Conservation (phyloP, 768 basidiomycete species). For the Tylopilus rubrobrunneus region DNA sequence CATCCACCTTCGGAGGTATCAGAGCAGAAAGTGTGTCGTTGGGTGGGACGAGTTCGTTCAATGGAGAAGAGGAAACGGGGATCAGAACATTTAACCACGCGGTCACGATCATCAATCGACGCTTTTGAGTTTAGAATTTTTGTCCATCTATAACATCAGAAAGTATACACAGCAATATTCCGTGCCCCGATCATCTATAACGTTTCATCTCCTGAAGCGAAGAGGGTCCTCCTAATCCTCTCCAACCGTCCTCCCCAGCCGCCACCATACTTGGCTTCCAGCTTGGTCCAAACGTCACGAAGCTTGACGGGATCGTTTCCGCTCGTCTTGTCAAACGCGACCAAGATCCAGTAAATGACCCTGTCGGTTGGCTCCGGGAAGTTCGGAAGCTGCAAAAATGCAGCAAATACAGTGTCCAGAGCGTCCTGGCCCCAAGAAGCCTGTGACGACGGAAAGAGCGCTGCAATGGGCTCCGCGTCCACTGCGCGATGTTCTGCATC, state of each 20-base stretch:
- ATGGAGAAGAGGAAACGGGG: conserved; percentile 61
- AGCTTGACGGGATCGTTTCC: conserved; percentile 46
- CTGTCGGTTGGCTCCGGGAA: conserved; percentile 41
- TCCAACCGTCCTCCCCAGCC: conserved; percentile 42
- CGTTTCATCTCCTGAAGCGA: conserved; percentile 4
- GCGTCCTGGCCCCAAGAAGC: conserved; percentile 52
- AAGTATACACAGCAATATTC: neutral
- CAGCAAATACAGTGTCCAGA: conserved; percentile 54
- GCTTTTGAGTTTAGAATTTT: neutral
- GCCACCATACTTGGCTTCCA: conserved; percentile 53
- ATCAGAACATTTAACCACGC: conserved; percentile 26
- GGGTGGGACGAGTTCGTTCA: conserved; percentile 73
- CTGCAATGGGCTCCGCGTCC: neutral
- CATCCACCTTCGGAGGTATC: conserved; percentile 76
- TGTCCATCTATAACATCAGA: conserved; percentile 2
- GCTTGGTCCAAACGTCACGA: conserved; percentile 50
- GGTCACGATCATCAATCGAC: neutral
- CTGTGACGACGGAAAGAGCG: conserved; percentile 10
- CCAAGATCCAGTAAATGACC: conserved; percentile 63
- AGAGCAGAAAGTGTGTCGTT: conserved; percentile 65
- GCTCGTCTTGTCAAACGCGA: conserved; percentile 61
- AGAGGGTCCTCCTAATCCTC: conserved; percentile 43
- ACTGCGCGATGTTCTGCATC: conserved; percentile 12
- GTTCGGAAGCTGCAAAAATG: conserved; percentile 57
- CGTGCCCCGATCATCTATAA: neutral